Conservation (phyloP, 176 grass and related monocot genomes). For the Stipa capillata region DNA sequence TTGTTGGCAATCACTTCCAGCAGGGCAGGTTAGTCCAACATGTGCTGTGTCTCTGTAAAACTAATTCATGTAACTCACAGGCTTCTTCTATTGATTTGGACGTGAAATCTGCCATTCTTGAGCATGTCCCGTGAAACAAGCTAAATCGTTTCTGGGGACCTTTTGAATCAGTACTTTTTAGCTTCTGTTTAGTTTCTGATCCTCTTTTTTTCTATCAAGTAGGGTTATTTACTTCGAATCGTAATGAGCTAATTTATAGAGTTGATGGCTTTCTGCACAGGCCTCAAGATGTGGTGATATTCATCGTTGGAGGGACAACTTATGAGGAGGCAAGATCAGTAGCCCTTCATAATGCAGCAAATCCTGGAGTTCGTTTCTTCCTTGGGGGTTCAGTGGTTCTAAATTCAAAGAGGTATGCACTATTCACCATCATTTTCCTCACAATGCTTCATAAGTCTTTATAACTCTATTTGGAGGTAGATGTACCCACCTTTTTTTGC, state of each 20-base stretch:
- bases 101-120: background rate
- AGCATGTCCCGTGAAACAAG: background rate
- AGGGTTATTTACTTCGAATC: background rate
- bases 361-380: conserved; percentile 84
- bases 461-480: background rate
- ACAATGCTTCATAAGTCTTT: background rate
- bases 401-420: conserved; percentile 72
- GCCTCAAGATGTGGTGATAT: conserved; percentile 97
- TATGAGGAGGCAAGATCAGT: conserved; percentile 88
- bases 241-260: conserved; percentile 5
- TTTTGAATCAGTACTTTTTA: background rate
- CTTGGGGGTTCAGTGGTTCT: conserved; percentile 87
- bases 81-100: background rate
- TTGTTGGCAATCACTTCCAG: conserved; percentile 92
- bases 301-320: conserved; percentile 92
- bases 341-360: conserved; percentile 74
- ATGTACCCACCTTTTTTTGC: background rate
- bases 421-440: background rate
- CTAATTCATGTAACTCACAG: background rate
- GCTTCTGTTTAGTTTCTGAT: background rate
- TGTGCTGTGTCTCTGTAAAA: conserved; percentile 9
- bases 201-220: background rate
- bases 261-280: conserved; percentile 32
- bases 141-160: background rate
- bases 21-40: conserved; percentile 63